Evolutionary conservation across 805 yeast genomes (phyloP).

Genomic region (Candida glaebosa): DNA sequence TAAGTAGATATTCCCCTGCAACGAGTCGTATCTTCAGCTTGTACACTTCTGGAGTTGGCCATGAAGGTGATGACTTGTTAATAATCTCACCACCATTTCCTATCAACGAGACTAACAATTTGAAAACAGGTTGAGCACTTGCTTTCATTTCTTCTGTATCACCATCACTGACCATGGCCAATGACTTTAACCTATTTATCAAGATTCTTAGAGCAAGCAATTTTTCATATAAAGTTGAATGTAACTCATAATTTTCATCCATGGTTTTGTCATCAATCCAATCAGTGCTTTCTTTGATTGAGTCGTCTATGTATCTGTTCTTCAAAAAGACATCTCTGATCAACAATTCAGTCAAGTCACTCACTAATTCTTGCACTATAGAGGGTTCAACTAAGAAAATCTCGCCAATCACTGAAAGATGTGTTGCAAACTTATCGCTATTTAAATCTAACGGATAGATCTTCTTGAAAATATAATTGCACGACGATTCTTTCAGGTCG

Average conservation of each 20-base stretch:
- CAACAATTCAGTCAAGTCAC: constrained; percentile 56
- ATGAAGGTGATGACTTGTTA: constrained; percentile 35
- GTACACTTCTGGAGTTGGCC: constrained; percentile 61
- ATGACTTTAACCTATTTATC: constrained; percentile 51
- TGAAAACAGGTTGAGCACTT: constrained; percentile 61
- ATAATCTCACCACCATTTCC: constrained; percentile 79
- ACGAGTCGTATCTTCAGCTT: constrained; percentile 61
- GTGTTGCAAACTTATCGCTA: constrained; percentile 45
- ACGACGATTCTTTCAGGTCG: constrained; percentile 36
- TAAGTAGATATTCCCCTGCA: constrained; percentile 65
- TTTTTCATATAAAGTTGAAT: constrained; percentile 44
- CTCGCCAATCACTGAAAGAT: constrained; percentile 59
- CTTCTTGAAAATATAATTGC: constrained; percentile 34
- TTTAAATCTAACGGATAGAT: constrained; percentile 50
- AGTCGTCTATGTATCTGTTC: constrained; percentile 38
- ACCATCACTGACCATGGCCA: constrained; percentile 17
- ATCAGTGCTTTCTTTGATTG: constrained; percentile 21
- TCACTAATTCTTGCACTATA: constrained; percentile 48
- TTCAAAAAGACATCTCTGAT: constrained; percentile 59
- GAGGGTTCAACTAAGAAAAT: constrained; percentile 48
- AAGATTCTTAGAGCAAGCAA: constrained; percentile 51
- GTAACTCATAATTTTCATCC: constrained; percentile 20
- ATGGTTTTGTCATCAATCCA: constrained; percentile 50
- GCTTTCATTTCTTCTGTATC: constrained; percentile 34
- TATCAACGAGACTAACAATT: constrained; percentile 61